Percentiles rank a stretch among this genome's conserved stretches.
Evolutionary conservation across 306 rosid genomes (phyloP).

Genomic region (Ochetophila trinervis): DNA sequence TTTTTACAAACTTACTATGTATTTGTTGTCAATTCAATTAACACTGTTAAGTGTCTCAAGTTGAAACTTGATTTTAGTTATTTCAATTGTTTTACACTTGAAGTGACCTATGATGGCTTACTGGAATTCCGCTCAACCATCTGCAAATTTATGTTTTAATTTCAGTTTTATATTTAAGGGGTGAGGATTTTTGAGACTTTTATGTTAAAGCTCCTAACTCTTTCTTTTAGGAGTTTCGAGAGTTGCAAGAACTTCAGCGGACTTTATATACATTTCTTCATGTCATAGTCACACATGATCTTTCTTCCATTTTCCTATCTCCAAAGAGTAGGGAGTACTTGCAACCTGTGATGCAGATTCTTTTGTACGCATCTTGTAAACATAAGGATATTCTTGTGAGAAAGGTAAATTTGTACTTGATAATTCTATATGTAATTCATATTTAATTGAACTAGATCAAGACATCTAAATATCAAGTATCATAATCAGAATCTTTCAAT

Average conservation of each 20-base stretch:
- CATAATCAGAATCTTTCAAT: constrained; percentile 9
- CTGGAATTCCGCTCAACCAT: background rate
- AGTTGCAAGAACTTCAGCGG: constrained; percentile 91
- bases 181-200: background rate
- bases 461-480: background rate
- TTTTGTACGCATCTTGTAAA: constrained; percentile 72
- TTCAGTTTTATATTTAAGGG: background rate
- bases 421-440: constrained; percentile 12
- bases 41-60: no score
- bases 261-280: constrained; percentile 85
- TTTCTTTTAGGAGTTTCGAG: constrained; percentile 76
- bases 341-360: constrained; percentile 80
- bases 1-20: no score
- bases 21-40: no score
- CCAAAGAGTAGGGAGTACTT: constrained; percentile 73
- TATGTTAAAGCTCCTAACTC: constrained; percentile 15
- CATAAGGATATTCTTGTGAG: constrained; percentile 84
- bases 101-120: no score
- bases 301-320: constrained; percentile 78
- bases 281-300: constrained; percentile 71
- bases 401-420: constrained; percentile 54
- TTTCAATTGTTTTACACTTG: no score
- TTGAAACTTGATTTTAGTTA: no score
- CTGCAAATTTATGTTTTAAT: background rate
- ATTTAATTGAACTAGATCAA: background rate